These are phyloP conservation scores for Debaryomyces tyrocola DNA, from an alignment of 805 yeast genomes.

Conservation along the genomic window DNA sequence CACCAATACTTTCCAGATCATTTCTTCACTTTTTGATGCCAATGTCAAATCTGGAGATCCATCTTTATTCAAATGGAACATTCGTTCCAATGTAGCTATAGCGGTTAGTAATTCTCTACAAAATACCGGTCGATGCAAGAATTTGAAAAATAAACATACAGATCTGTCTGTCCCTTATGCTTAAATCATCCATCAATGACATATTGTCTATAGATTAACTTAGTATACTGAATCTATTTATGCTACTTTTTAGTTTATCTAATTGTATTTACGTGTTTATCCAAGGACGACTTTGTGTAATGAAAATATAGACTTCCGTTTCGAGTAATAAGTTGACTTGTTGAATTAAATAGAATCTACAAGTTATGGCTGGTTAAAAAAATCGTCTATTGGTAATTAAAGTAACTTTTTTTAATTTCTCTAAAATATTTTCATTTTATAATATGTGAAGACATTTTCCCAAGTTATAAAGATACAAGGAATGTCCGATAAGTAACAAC, in stretches of 20 bases:
- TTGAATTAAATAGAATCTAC: too few relatives aligned
- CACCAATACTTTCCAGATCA: constrained; percentile 88
- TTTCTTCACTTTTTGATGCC: constrained; percentile 59
- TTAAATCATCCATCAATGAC: constrained; percentile 12
- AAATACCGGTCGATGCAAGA: background rate
- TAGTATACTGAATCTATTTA: background rate
- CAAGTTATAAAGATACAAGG: constrained; percentile 1
- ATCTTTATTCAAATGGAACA: constrained; percentile 79
- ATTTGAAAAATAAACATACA: background rate
- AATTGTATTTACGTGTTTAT: background rate
- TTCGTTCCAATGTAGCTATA: constrained; percentile 57
- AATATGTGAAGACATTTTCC: too few relatives aligned
- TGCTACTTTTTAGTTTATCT: background rate
- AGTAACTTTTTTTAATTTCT: too few relatives aligned
- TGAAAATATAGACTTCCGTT: background rate
- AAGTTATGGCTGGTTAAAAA: too few relatives aligned
- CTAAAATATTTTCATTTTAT: too few relatives aligned
- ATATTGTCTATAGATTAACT: constrained; percentile 1
- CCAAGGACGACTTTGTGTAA: background rate
- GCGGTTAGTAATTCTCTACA: background rate
- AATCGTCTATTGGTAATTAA: too few relatives aligned
- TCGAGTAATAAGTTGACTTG: background rate
- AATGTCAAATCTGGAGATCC: constrained; percentile 54
- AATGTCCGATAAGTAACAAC: background rate
- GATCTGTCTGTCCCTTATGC: constrained; percentile 27